Evolutionary conservation across 2,329 filamentous ascomycete species (phyloP).

Genomic region (Claviceps digitariae): DNA sequence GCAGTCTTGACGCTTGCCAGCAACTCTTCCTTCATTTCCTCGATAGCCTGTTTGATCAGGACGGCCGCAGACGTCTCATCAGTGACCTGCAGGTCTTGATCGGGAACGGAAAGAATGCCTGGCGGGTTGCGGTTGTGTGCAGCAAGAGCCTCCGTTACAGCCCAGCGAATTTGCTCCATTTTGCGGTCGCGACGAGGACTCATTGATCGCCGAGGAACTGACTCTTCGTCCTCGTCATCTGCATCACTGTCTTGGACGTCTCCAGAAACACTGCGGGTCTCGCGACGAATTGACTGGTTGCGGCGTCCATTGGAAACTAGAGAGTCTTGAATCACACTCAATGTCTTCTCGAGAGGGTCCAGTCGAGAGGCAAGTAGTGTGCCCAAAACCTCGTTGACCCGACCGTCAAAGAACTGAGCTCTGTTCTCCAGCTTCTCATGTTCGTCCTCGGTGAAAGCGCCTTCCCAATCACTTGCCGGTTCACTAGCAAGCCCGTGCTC

Average conservation of each 20-base stretch:
- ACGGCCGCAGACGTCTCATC: conserved; percentile 36
- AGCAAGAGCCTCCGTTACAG: conserved; percentile 60
- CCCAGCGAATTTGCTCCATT: conserved; percentile 66
- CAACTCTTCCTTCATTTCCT: conserved; percentile 43
- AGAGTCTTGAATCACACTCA: conserved; percentile 61
- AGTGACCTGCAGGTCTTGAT: conserved; percentile 11
- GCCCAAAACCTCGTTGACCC: conserved; percentile 76
- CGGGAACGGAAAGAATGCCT: conserved; percentile 13
- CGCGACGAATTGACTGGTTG: conserved; percentile 41
- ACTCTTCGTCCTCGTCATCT: conserved; percentile 81
- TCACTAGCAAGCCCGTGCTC: conserved; percentile 32
- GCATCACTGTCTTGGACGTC: conserved; percentile 74
- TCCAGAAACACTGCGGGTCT: conserved; percentile 54
- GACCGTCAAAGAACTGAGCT: conserved; percentile 79
- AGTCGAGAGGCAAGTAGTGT: conserved; percentile 63
- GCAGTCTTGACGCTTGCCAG: conserved; percentile 8
- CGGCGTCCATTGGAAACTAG: conserved; percentile 44
- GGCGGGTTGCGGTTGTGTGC: conserved; percentile 34
- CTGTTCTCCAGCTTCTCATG: conserved; percentile 71
- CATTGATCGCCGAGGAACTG: conserved; percentile 48
- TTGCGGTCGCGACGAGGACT: conserved; percentile 70
- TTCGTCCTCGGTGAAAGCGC: conserved; percentile 67
- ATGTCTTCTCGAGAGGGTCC: conserved; percentile 65
- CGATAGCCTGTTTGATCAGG: conserved; percentile 50
- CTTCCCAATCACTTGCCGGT: conserved; percentile 84